Conservation (phyloP, 768 basidiomycete genomes). For the Gymnopilus junonius region DNA sequence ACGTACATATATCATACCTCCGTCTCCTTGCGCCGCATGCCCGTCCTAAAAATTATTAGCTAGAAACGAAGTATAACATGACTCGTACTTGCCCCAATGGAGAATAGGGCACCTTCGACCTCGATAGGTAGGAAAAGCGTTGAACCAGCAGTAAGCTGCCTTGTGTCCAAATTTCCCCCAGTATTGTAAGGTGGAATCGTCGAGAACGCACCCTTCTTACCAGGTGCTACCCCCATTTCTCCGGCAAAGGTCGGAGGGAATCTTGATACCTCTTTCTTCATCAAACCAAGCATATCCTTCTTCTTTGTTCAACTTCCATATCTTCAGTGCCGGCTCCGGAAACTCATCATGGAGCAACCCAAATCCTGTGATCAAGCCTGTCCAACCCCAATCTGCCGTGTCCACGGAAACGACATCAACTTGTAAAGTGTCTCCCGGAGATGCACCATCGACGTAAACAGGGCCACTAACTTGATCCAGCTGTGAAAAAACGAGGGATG, state of each 20-base stretch:
- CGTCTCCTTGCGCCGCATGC: conserved; percentile 70
- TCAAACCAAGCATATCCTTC: conserved; percentile 56
- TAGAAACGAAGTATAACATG: background rate
- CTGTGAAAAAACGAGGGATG: conserved; percentile 47
- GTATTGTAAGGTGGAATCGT: conserved; percentile 68
- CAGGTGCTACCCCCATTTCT: conserved; percentile 66
- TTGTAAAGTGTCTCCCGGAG: conserved; percentile 61
- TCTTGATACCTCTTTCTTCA: conserved; percentile 47
- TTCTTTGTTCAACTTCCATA: conserved; percentile 51
- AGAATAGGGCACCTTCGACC: conserved; percentile 63
- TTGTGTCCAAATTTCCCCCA: conserved; percentile 67
- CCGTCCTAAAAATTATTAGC: conserved; percentile 49
- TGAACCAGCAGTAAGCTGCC: conserved; percentile 56
- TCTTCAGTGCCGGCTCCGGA: conserved; percentile 52
- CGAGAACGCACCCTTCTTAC: conserved; percentile 52
- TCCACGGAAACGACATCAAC: conserved; percentile 59
- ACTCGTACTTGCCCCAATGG: conserved; percentile 52
- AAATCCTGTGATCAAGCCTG: conserved; percentile 61
- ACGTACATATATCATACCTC: conserved; percentile 43
- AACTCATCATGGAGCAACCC: conserved; percentile 62
- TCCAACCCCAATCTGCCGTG: conserved; percentile 68
- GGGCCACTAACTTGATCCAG: conserved; percentile 67
- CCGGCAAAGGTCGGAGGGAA: conserved; percentile 63
- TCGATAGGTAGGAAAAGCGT: conserved; percentile 62
- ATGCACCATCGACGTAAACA: conserved; percentile 54